A percentile compares a stretch with the other conserved stretches of the same genome.
These are phyloP conservation scores for Omphalea diandra DNA, from an alignment of 441 rosid species.

Conservation along the genomic window DNA sequence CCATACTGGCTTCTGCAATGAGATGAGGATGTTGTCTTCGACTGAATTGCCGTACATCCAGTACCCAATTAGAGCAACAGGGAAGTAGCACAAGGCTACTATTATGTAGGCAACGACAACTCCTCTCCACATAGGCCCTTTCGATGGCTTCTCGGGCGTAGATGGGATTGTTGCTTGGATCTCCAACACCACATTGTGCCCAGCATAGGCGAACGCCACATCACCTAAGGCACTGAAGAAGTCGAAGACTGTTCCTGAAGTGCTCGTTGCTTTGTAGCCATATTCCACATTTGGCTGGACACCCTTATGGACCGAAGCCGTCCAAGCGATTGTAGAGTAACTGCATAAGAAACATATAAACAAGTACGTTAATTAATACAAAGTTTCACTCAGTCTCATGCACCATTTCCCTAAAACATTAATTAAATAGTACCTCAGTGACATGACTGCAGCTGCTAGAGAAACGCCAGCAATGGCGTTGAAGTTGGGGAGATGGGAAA, in stretches of 20 bases:
- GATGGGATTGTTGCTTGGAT: conserved; percentile 88
- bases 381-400: too few relatives aligned
- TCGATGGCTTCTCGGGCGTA: conserved; percentile 78
- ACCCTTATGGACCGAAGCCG: conserved; percentile 55
- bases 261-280: conserved; percentile 41
- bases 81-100: conserved; percentile 81
- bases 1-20: conserved; percentile 66
- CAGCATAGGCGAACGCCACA: conserved; percentile 83
- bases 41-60: conserved; percentile 62
- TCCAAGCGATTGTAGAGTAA: conserved; percentile 88
- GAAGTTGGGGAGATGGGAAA: conserved; percentile 82
- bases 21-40: conserved; percentile 56
- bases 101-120: conserved; percentile 70
- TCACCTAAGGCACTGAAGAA: conserved; percentile 69
- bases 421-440: conserved; percentile 48
- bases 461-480: conserved; percentile 84
- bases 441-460: conserved; percentile 84
- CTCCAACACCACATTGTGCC: conserved; percentile 80
- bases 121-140: conserved; percentile 84
- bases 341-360: conserved; percentile 30
- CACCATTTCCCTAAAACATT: background rate
- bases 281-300: conserved; percentile 56
- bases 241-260: conserved; percentile 49
- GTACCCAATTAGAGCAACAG: conserved; percentile 75
- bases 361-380: background rate